Conservation (phyloP, 768 basidiomycete species). For the Xanthoconium stramineum region DNA sequence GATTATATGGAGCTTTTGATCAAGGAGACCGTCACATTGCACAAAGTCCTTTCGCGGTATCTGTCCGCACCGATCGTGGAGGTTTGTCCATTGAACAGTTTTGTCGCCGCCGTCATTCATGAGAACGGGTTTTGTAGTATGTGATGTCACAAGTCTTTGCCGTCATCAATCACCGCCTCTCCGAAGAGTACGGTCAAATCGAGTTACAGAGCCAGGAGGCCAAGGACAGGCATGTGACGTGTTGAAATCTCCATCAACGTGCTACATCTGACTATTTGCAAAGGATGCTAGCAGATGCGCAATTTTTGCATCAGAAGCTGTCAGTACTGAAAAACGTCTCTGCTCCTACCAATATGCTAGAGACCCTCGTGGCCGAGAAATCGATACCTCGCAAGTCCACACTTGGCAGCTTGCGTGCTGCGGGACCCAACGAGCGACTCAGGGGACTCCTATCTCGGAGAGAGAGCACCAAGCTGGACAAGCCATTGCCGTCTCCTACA, state of each 20-base stretch:
- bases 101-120: constrained; percentile 11
- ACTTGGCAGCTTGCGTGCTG: constrained; percentile 22
- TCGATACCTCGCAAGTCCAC: constrained; percentile 41
- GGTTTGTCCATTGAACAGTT: constrained; percentile 40
- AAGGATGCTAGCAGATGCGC: constrained; percentile 80
- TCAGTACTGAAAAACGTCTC: constrained; percentile 70
- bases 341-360: constrained; percentile 73
- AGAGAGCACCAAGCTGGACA: constrained; percentile 27
- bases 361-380: constrained; percentile 84
- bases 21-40: constrained; percentile 92
- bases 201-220: constrained; percentile 81
- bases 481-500: constrained; percentile 25
- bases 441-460: constrained; percentile 35
- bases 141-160: constrained; percentile 96
- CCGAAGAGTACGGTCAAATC: constrained; percentile 80
- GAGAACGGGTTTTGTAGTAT: constrained; percentile 44
- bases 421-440: constrained; percentile 36
- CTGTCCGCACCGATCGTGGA: constrained; percentile 76
- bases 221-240: constrained; percentile 65
- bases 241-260: constrained; percentile 5
- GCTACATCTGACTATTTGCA: constrained; percentile 14
- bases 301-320: constrained; percentile 72
- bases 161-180: constrained; percentile 86
- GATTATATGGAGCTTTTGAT: constrained; percentile 92
- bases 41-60: constrained; percentile 94